Evolutionary conservation across 2,329 filamentous ascomycete species (phyloP).

Genomic region (Neobulgaria alba): DNA sequence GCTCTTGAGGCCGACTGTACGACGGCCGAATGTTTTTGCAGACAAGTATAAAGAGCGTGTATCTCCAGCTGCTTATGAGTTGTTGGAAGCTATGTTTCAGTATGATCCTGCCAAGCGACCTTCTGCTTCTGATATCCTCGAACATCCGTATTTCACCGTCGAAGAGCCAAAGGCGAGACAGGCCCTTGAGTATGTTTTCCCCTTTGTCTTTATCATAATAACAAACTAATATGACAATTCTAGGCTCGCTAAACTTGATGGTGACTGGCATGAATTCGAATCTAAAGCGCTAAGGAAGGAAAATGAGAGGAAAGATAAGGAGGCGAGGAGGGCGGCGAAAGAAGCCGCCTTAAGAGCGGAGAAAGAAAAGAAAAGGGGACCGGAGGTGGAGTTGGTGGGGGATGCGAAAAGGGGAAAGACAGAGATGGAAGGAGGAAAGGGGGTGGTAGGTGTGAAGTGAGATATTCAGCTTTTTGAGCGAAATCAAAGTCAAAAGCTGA

Average conservation of each 20-base stretch:
- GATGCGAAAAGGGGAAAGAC: slow-evolving; percentile 14
- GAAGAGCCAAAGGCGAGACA: slow-evolving; percentile 74
- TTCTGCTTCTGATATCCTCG: slow-evolving; percentile 72
- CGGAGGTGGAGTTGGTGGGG: slow-evolving; percentile 18
- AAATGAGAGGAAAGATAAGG: slow-evolving; percentile 58
- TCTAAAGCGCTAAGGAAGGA: slow-evolving; percentile 90
- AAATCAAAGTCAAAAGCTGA: no score
- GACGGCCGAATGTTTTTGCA: slow-evolving; percentile 66
- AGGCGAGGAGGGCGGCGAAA: slow-evolving; percentile 26
- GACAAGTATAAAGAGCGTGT: slow-evolving; percentile 74
- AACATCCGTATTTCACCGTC: slow-evolving; percentile 77
- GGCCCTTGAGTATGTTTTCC: slow-evolving; percentile 63
- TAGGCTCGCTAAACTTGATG: slow-evolving; percentile 67
- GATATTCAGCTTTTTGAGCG: slow-evolving; percentile 2
- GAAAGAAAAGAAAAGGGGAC: slow-evolving; percentile 27
- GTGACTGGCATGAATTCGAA: slow-evolving; percentile 98
- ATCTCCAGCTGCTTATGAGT: slow-evolving; percentile 71
- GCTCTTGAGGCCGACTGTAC: slow-evolving; percentile 70
- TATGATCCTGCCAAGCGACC: slow-evolving; percentile 84
- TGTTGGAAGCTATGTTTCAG: slow-evolving; percentile 75
- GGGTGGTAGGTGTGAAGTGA: slow-evolving; percentile 13
- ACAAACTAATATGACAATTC: slow-evolving; percentile 21
- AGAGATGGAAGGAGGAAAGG: slow-evolving; percentile 23
- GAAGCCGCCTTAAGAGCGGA: slow-evolving; percentile 22
- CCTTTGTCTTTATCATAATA: background rate